Evolutionary conservation across 192 early-diverging fungal species (phyloP), one percentile per base, ranked within the genome.

Genomic region (Linnemannia hyalina): DNA sequence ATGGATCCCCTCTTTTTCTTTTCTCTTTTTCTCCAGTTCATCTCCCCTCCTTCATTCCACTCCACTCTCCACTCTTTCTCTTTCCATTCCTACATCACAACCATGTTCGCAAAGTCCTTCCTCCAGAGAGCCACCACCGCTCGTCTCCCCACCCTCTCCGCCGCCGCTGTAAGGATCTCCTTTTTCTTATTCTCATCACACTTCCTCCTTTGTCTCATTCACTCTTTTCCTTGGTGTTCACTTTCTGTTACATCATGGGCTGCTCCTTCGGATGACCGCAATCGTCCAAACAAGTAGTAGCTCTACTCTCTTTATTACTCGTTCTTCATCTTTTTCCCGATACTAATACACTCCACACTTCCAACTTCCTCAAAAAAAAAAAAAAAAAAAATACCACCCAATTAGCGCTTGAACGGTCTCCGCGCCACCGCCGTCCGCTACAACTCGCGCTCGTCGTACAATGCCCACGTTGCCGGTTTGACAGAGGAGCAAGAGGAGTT

Each of bases 401-500:
- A 35, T 35, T 80, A 85, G 83, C 83, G 83, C 75, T 63, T 65
- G 73, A 73, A 68, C 11, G 83, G 78, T 26, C 6, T 85, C 60
- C 77, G 78, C 38, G 75, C 78, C 46, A 69, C 73, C 4, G 68
- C 83, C 38, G 83, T 80, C 60, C 83, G 83, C 7, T 77, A 18
- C 70, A 52, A 73, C 78, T 80, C 60, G n/a, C 60, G 60, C 60
- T 65, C 83, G 29, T 83, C 95, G 3, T 97, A 98, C 90, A 96
- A 97, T 69, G 74, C 82, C 32, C 89, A 94, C 41, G 92, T 96
- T 20, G 95, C 96, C 22, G 96, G 96, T 35, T 91, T 98, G 69
- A 93, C 94, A 4, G 86, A 89, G 10, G 94, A 96, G 75, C 94
- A 95, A 73, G 80, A 90, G 36, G 92, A 94, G 92, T 93, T 98